Evolutionary conservation across 768 basidiomycete species (phyloP), one percentile per base, ranked within the genome.

Genomic region (Pleurotus pulmonarius): DNA sequence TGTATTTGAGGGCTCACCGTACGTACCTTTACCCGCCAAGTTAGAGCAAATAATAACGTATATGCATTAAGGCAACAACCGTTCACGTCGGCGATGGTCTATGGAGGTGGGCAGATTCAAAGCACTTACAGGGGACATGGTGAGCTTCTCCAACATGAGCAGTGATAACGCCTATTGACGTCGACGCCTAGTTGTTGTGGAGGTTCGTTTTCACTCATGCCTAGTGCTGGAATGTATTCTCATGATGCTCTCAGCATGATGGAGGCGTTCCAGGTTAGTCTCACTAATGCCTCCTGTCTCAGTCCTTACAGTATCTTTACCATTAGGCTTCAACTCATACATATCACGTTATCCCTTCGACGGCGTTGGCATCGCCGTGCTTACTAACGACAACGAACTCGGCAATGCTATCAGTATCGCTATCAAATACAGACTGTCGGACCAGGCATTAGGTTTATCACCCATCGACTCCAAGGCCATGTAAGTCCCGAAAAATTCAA

Each of bases 361-460:
- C n/a, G 61, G 61, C 40, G 38, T 71, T 9, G 70, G 70, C 1
- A 61, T 71, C 25, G 60, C 69, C 9, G 65, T 71, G 25, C 61
- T 69, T 18, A 62, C 61, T 22, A 71, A 69, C 37, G 70, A 69
- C 40, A 54, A 61, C 13, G 39, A 56, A 7, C 62, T 63, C 15
- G 70, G 68, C 12, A 34, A 7, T 13, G 9, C 47, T 9, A 60
- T 67, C 26, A 38, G 43, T 1, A 54, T 60, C 13, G 53, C 64
- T 5, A 64, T 70, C 37, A 67, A 65, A 52, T 66, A 58, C 29
- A 59, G 60, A 5, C 46, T 70, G 24, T 52, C 70, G 1, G 70
- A 71, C 45, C 56, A 63, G 8, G 60, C 58, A 5, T 55, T 69
- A 3, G 63, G 60, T 0, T 58, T 68, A 41, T 9, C 34, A 16